Percentiles rank a stretch among this genome's conserved stretches.
phyloP scores from a whole-genome alignment of 257 asterid species.

The Forsythia suspensa region DNA sequence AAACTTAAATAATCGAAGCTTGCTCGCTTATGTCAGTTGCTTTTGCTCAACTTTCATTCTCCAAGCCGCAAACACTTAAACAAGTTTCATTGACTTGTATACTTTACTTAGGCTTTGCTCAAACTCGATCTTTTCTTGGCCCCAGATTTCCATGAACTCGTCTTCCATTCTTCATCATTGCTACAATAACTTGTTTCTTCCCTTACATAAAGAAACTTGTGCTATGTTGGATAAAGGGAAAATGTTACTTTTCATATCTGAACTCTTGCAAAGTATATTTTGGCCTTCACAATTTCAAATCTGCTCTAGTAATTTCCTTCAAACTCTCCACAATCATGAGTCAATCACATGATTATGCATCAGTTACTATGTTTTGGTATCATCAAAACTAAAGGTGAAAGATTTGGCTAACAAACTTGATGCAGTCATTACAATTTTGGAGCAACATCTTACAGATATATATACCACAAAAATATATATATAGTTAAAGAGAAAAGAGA shows the following conservation, averaged over 20 bases:
- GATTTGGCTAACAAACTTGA: neutral
- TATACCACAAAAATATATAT: neutral
- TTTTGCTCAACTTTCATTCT: neutral
- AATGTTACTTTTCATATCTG: neutral
- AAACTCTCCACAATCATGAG: neutral
- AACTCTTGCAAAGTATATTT: neutral
- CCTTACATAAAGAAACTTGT: neutral
- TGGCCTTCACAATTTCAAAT: neutral
- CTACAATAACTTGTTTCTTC: neutral
- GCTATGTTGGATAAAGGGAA: neutral
- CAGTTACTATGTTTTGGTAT: neutral
- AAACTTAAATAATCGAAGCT: neutral
- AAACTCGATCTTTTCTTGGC: neutral
- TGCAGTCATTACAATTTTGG: neutral
- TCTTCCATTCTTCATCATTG: neutral
- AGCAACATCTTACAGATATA: neutral
- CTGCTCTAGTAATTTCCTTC: neutral
- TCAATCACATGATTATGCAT: neutral
- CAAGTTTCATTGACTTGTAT: neutral
- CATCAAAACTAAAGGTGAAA: neutral
- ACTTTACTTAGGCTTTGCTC: neutral
- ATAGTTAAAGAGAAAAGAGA: neutral
- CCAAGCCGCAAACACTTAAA: neutral
- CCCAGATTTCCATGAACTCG: neutral
- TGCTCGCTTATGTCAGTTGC: neutral